Conservation (phyloP, 2,329 filamentous ascomycete genomes). For the Verticillium zaregamsianum region DNA sequence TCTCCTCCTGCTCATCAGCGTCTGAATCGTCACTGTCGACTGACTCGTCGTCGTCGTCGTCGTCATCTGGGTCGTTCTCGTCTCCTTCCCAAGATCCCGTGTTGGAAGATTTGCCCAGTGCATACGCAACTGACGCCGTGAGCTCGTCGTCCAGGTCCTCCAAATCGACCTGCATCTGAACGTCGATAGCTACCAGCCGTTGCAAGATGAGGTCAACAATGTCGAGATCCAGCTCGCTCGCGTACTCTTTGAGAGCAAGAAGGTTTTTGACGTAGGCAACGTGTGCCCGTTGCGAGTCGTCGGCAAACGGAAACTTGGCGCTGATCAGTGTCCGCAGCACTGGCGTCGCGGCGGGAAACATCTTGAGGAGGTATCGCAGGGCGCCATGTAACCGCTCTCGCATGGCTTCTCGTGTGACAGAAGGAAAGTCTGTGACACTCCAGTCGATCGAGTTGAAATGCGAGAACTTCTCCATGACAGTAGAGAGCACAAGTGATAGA, state of each 20-base stretch:
- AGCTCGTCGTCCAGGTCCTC: constrained; percentile 90
- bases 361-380: constrained; percentile 69
- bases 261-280: constrained; percentile 86
- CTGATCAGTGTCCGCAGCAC: constrained; percentile 64
- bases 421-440: constrained; percentile 47
- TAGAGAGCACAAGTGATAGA: constrained; percentile 68
- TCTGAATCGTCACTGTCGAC: constrained; percentile 66
- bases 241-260: constrained; percentile 71
- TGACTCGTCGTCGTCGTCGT: constrained; percentile 67
- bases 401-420: constrained; percentile 60
- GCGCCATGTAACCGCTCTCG: constrained; percentile 71
- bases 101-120: constrained; percentile 33
- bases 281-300: constrained; percentile 74
- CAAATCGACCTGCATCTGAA: constrained; percentile 89
- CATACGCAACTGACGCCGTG: constrained; percentile 66
- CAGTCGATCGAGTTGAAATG: constrained; percentile 42
- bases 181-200: constrained; percentile 87
- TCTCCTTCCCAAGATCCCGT: constrained; percentile 43
- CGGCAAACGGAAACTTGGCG: constrained; percentile 69
- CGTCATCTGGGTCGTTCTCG: constrained; percentile 47
- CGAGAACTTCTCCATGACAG: constrained; percentile 76
- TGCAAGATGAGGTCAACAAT: constrained; percentile 81
- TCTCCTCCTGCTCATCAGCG: constrained; percentile 56
- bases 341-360: constrained; percentile 75
- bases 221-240: constrained; percentile 72